Evolutionary conservation across 495 filamentous ascomycete species (phyloP).

Genomic region (Parathielavia hyrcaniae): DNA sequence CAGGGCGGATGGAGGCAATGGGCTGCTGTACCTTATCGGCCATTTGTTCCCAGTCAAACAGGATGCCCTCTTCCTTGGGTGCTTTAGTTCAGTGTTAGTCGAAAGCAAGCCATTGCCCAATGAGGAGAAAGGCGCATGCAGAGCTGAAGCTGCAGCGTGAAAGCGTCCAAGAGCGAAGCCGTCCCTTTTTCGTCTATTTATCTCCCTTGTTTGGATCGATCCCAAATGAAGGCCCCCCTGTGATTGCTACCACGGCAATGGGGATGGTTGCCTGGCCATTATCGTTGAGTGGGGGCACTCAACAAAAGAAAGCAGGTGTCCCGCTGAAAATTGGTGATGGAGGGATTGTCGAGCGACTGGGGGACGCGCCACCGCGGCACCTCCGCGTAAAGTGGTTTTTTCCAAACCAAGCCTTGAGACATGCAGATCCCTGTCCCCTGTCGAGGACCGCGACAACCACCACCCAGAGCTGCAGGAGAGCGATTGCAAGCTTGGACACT

Average conservation of each 20-base stretch:
- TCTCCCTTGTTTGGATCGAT: conserved; percentile 13
- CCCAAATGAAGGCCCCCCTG: conserved; percentile 9
- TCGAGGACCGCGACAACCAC: conserved; percentile 9
- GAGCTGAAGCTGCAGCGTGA: conserved; percentile 7
- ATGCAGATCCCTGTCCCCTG: conserved; percentile 25
- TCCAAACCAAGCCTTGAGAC: conserved; percentile 15
- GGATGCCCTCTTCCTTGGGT: not conserved
- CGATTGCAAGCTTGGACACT: conserved; percentile 4
- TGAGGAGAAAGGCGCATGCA: conserved; percentile 15
- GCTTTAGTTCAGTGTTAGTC: too few relatives aligned
- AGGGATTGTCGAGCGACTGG: conserved; percentile 13
- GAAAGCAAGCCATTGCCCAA: conserved; percentile 14
- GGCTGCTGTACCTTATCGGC: not conserved
- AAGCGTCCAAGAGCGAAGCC: conserved; percentile 4
- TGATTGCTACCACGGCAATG: conserved; percentile 18
- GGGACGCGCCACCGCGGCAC: conserved; percentile 26
- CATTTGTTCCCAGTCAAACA: conserved; percentile 11
- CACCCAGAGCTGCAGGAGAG: conserved; percentile 4
- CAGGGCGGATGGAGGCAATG: not conserved
- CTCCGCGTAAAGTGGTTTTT: conserved; percentile 36
- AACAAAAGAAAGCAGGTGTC: conserved; percentile 22
- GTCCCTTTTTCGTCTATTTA: not conserved
- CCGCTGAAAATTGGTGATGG: conserved; percentile 18
- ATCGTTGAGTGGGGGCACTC: conserved; percentile 7
- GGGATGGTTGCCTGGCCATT: conserved; percentile 23